phyloP scores from a whole-genome alignment of 108 stramenopile genomes.

The Pseudonitzschia delicatissima region DNA sequence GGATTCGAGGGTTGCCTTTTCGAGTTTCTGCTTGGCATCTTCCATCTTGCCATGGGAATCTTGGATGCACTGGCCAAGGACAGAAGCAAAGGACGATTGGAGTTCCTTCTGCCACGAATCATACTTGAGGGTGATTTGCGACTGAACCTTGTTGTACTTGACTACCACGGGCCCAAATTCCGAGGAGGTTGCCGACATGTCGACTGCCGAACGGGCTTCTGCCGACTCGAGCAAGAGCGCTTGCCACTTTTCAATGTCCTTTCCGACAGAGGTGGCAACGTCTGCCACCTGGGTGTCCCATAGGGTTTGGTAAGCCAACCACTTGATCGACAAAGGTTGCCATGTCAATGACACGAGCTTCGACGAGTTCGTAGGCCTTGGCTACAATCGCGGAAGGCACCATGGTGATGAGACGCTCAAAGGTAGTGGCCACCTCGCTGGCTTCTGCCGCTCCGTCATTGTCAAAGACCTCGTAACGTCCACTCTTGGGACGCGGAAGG shows the following conservation, averaged over 20 bases:
- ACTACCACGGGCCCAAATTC: conserved; percentile 89
- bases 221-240: conserved; percentile 79
- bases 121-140: conserved; percentile 93
- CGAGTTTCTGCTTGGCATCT: conserved; percentile 71
- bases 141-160: conserved; percentile 88
- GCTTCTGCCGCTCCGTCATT: conserved; percentile 18
- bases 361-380: conserved; percentile 68
- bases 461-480: conserved; percentile 90
- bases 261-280: conserved; percentile 75
- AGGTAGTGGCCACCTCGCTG: conserved; percentile 25
- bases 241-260: conserved; percentile 88
- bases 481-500: conserved; percentile 79
- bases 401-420: conserved; percentile 51
- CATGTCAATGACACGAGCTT: conserved; percentile 64
- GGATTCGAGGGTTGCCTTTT: conserved; percentile 78
- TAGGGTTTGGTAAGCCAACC: conserved; percentile 94
- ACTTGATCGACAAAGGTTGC: conserved; percentile 75
- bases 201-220: conserved; percentile 82
- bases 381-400: conserved; percentile 46
- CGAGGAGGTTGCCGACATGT: conserved; percentile 68
- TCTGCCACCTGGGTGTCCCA: conserved; percentile 92
- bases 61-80: conserved; percentile 65
- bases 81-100: conserved; percentile 82
- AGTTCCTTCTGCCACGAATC: conserved; percentile 98
- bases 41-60: conserved; percentile 65